Evolutionary conservation across 495 filamentous ascomycete species (phyloP), one percentile per base, ranked within the genome.

Genomic region (Rusavskia elegans): DNA sequence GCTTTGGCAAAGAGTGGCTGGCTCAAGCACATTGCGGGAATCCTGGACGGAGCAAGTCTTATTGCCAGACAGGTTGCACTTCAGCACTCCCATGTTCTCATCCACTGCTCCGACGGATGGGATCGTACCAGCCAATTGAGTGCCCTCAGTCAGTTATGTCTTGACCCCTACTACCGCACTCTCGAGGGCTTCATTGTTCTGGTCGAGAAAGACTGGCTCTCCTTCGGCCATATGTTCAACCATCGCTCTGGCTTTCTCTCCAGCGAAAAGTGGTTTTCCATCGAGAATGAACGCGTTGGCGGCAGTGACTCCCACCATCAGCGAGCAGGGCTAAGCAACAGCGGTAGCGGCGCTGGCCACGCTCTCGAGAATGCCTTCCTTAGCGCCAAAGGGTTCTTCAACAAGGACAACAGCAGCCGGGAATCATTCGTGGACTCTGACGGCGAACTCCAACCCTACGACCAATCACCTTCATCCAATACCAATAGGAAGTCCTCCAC

Each of bases 101-200:
- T 98, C 36, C 92, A 98, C 63, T 98, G 92, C 62, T 97, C 92
- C 2, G 92, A 99, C 66, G 92, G 92, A 19, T 99, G 92, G 92
- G 92, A 99, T 63, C 82, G 92, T 29, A 99, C 92, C 11, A 87
- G 87, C 60, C 92, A 99, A 67, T 75, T 99, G 25, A 90, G 90
- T 63, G 87, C 89, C n/a, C 67, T 99, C 42, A 82, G 87, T 55
- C 89, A 99, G 65, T 71, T 99, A 39, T 90, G 92, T 64, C 75
- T 99, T 5, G 92, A 99, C 61, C 92, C 92, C 0, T 96, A 95
- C 63, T 96, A 90, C 62, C 79, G 92, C 25, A 99, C 93, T 6
- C 68, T 99, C 48, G 89, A 96, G 54, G 92, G 92, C 23, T 99
- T 97, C 64, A 90, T 97, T 58, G 81, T 93, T 3, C 68, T 99